Evolutionary conservation across 2,329 filamentous ascomycete genomes (phyloP).

Genomic region (Colletotrichum aenigma): DNA sequence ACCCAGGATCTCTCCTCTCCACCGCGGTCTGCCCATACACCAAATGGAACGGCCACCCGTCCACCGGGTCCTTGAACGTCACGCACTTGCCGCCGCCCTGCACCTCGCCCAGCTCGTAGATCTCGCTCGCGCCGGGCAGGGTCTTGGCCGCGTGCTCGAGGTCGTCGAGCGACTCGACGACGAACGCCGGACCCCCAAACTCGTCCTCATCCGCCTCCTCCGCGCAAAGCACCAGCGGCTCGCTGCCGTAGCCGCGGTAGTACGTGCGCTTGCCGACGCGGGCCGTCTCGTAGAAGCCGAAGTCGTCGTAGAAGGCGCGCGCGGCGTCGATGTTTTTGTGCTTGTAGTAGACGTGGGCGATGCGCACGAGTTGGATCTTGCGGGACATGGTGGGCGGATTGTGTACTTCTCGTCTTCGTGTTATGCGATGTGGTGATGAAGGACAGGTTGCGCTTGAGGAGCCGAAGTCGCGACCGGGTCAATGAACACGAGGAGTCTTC

Average conservation of each 20-base stretch:
- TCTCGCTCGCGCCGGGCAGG: constrained; percentile 49
- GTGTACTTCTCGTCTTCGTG: neutral
- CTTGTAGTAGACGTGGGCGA: constrained; percentile 53
- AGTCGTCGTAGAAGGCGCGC: constrained; percentile 49
- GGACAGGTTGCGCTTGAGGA: neutral
- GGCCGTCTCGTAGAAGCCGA: constrained; percentile 48
- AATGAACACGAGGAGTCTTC: no score
- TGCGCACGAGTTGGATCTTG: constrained; percentile 39
- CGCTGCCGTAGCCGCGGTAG: constrained; percentile 64
- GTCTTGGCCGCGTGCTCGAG: constrained; percentile 52
- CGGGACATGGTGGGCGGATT: constrained; percentile 7
- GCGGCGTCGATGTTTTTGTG: constrained; percentile 47
- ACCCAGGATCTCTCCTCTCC: constrained; percentile 37
- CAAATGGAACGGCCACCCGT: constrained; percentile 62
- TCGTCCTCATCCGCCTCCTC: constrained; percentile 48
- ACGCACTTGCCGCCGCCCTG: constrained; percentile 60
- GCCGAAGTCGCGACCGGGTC: neutral
- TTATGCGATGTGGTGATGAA: neutral
- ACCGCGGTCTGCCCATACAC: constrained; percentile 55
- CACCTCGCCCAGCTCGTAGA: constrained; percentile 52
- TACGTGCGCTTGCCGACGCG: constrained; percentile 51
- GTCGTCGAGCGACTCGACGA: constrained; percentile 60
- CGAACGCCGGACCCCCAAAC: constrained; percentile 63
- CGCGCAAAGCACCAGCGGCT: constrained; percentile 64
- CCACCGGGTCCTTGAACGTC: constrained; percentile 56